Evolutionary conservation across 768 basidiomycete species (phyloP).

Genomic region (Naganishia kalamii): DNA sequence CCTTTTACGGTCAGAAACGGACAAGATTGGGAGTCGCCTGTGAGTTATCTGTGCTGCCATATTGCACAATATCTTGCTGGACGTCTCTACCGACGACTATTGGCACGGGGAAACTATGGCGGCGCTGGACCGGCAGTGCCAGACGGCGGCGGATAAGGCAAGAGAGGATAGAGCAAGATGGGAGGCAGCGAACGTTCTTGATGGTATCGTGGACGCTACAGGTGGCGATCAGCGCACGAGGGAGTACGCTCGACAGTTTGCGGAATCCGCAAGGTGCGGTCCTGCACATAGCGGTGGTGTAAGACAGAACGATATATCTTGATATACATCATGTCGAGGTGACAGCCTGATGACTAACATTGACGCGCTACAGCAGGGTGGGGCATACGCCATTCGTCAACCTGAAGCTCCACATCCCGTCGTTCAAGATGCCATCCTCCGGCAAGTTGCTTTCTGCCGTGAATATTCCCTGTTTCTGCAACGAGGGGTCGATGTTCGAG

Average conservation of each 20-base stretch:
- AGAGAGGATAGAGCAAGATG: background rate
- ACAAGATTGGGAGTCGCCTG: background rate
- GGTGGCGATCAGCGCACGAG: background rate
- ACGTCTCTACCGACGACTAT: background rate
- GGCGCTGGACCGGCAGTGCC: background rate
- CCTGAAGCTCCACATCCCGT: too few relatives aligned
- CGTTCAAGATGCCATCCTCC: too few relatives aligned
- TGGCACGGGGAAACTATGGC: background rate
- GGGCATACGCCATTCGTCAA: too few relatives aligned
- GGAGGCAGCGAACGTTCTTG: background rate
- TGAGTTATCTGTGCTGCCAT: background rate
- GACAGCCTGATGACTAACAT: too few relatives aligned
- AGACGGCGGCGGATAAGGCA: background rate
- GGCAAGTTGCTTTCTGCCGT: too few relatives aligned
- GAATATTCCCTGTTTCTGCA: too few relatives aligned
- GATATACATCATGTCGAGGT: too few relatives aligned
- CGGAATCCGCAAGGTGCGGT: background rate
- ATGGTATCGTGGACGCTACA: background rate
- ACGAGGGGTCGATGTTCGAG: too few relatives aligned
- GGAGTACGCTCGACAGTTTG: background rate
- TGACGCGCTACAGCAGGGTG: too few relatives aligned
- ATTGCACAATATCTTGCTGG: background rate
- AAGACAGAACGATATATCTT: background rate
- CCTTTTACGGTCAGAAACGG: background rate
- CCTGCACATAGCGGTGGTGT: background rate